Evolutionary conservation across 1,284 basidiomycete genomes (phyloP), one percentile per base, ranked within the genome.

Genomic region (Naganishia liquefaciens): DNA sequence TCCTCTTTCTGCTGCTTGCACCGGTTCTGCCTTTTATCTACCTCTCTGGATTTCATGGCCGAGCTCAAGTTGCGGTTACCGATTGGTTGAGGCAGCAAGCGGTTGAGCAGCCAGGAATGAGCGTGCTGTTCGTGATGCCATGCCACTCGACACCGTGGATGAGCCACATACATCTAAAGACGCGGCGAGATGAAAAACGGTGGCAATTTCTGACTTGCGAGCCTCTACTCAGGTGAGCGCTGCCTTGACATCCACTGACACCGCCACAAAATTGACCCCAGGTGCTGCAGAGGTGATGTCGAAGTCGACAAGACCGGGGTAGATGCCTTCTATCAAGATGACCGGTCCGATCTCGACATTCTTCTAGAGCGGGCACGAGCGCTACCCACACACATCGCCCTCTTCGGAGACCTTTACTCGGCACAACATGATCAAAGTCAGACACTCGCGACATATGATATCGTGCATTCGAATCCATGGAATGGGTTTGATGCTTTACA

Each of bases 121-220:
- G 86, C 9, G 79, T 96, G 17, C 93, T 90, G 1, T 88, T 92
- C 68, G 79, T 98, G 21, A 95, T 93, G 90, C 96, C 96, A 3
- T 99, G 96, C 71, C 96, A 99, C 79, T 96, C 93, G n/a, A 93
- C 90, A 0, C 95, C 95, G 2, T 95, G 93, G 83, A 89, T 93
- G 73, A 88, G 92, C 5, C 89, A 93, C 77, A 77, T 99, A 23
- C 95, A 99, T 74, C 81, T 85, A 37, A 78, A 82, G 15, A 82
- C 87, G 44, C 80, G 88, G 11, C 82, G 83, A 13, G 71, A 80
- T 30, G 77, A 74, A 1, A 84, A 83, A 25, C 76, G 78, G 62
- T 76, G 88, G 68, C 97, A 93, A 92, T 86, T 89, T 50, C 74
- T 97, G 30, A 89, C 90, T 3, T 98, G 94, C 73, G 93, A 96